These are phyloP conservation scores for Geoglossum glabrum DNA, from an alignment of 495 filamentous ascomycete species.

Conservation along the genomic window DNA sequence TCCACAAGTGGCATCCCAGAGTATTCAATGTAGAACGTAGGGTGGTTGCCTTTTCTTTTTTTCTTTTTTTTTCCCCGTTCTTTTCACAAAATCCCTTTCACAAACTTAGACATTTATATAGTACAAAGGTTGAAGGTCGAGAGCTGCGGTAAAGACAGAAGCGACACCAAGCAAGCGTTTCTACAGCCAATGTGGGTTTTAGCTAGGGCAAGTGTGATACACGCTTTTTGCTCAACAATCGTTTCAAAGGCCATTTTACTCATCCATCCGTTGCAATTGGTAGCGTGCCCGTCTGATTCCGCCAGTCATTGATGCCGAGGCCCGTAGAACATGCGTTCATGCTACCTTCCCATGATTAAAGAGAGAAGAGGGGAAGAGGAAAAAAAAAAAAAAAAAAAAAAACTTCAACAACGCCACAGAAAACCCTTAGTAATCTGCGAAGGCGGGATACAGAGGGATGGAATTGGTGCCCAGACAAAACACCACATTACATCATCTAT, in stretches of 20 bases:
- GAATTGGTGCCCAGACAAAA: neutral
- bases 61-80: too few species aligned
- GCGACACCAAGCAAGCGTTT: neutral
- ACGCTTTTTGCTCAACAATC: neutral
- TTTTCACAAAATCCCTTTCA: neutral
- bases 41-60: too few species aligned
- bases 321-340: neutral
- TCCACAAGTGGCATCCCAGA: neutral
- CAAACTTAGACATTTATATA: neutral
- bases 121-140: neutral
- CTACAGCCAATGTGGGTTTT: neutral
- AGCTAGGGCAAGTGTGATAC: neutral
- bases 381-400: conserved; percentile 12
- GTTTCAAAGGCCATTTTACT: conserved; percentile 11
- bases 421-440: neutral
- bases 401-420: conserved; percentile 6
- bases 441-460: neutral
- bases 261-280: neutral
- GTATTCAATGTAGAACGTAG: neutral
- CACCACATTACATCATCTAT: conserved; percentile 4
- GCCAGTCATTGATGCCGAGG: conserved; percentile 1
- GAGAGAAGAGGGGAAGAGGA: conserved; percentile 7
- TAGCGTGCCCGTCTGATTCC: neutral
- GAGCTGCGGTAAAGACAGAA: neutral
- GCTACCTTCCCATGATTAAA: conserved; percentile 1